Percentiles rank a stretch among this genome's conserved stretches.
Conservation (phyloP, 345 rosid genomes). For the Pistacia integerrima region DNA sequence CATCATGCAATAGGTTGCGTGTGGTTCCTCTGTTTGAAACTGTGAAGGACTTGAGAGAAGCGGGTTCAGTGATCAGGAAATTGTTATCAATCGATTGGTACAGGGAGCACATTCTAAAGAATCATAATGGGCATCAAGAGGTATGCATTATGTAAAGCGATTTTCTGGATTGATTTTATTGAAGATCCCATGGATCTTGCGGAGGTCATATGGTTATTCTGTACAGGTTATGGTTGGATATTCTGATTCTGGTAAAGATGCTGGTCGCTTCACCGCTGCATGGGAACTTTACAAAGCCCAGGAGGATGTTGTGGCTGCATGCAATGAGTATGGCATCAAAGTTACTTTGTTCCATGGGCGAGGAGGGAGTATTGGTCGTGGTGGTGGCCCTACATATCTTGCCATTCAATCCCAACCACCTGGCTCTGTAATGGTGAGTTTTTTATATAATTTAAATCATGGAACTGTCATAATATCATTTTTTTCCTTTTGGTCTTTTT, state of each 20-base stretch:
- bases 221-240: constrained; percentile 97
- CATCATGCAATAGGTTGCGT: constrained; percentile 59
- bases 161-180: constrained; percentile 5
- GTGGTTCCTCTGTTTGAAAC: constrained; percentile 97
- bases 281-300: constrained; percentile 99
- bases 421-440: constrained; percentile 94
- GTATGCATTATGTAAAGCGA: constrained; percentile 32
- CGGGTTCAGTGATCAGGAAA: constrained; percentile 84
- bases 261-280: constrained; percentile 98
- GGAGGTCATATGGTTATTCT: constrained; percentile 17
- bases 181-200: constrained; percentile 5
- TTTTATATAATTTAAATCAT: neutral
- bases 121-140: constrained; percentile 94
- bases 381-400: constrained; percentile 96
- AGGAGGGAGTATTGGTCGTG: constrained; percentile 98
- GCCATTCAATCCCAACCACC: constrained; percentile 99
- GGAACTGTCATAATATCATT: neutral
- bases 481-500: no score
- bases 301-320: constrained; percentile 96
- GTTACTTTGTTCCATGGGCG: constrained; percentile 96
- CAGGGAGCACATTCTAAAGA: constrained; percentile 69
- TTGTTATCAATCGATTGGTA: constrained; percentile 95
- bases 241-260: constrained; percentile 98
- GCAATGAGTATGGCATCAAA: constrained; percentile 84
- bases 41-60: constrained; percentile 84